Conservation (phyloP, 352 stramenopile genomes). For the Phytophthora podocarpi region DNA sequence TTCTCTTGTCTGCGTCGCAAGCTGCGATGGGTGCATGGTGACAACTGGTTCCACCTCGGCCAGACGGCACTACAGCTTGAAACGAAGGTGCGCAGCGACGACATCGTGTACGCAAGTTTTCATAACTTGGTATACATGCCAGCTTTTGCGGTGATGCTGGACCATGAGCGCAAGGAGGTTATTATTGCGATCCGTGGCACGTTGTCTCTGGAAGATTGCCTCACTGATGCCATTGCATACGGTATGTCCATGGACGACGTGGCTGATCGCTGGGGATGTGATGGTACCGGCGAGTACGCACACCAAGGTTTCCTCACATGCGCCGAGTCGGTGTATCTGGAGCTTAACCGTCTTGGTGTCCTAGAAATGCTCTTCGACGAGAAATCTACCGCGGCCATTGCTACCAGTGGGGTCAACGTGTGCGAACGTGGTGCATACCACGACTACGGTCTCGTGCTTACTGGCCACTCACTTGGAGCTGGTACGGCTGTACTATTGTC, state of each 20-base stretch:
- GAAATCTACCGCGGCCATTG: conserved; percentile 50
- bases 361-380: conserved; percentile 89
- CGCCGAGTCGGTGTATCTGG: conserved; percentile 73
- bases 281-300: conserved; percentile 71
- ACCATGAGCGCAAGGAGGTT: conserved; percentile 74
- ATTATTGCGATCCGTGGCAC: conserved; percentile 86
- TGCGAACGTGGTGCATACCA: conserved; percentile 66
- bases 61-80: conserved; percentile 85
- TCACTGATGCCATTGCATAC: conserved; percentile 88
- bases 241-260: conserved; percentile 76
- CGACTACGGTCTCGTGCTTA: conserved; percentile 78
- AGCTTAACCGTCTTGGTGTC: conserved; percentile 72
- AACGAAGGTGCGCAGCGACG: conserved; percentile 56
- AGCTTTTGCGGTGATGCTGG: conserved; percentile 82
- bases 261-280: conserved; percentile 68
- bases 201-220: conserved; percentile 86
- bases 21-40: conserved; percentile 73
- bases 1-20: conserved; percentile 78
- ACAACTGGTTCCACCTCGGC: conserved; percentile 85
- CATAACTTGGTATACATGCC: conserved; percentile 81
- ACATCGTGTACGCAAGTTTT: conserved; percentile 88
- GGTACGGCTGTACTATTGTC: conserved; percentile 76
- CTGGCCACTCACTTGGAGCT: conserved; percentile 83
- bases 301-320: conserved; percentile 86
- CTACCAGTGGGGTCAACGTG: conserved; percentile 57